Evolutionary conservation across 2,329 filamentous ascomycete genomes (phyloP).

Genomic region (Pseudopyricularia cyperi): DNA sequence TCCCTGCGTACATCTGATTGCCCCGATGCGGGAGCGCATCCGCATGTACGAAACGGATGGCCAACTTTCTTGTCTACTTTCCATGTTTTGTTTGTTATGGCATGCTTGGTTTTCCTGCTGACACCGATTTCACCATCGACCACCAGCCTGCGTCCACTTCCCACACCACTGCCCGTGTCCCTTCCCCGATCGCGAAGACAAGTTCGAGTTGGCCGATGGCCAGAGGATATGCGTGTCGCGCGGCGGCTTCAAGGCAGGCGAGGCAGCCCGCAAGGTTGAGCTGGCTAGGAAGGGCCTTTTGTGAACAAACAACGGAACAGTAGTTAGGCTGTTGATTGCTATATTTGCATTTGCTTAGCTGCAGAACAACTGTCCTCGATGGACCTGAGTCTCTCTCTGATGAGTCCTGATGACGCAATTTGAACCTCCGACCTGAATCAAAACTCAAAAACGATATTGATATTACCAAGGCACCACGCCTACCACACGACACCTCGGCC

Average conservation of each 20-base stretch:
- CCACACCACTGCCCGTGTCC: conserved; percentile 95
- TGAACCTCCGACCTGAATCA: background rate
- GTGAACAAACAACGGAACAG: conserved; percentile 20
- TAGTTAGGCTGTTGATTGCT: background rate
- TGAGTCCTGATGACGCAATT: background rate
- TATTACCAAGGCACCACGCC: background rate
- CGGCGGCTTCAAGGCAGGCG: conserved; percentile 59
- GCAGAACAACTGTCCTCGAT: background rate
- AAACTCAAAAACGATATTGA: background rate
- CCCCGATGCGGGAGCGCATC: background rate
- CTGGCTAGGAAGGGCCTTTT: conserved; percentile 67
- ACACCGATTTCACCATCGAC: background rate
- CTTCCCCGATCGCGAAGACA: conserved; percentile 64
- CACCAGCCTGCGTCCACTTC: conserved; percentile 74
- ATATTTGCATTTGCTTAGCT: background rate
- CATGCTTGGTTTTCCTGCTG: background rate
- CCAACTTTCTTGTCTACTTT: background rate
- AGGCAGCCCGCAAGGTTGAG: conserved; percentile 64
- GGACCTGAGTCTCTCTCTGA: background rate
- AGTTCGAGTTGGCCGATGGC: conserved; percentile 61
- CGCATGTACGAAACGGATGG: too few species aligned
- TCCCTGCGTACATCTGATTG: background rate
- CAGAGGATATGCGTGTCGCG: conserved; percentile 62
- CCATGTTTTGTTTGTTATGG: background rate
- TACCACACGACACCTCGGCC: background rate